These are phyloP conservation scores for Russula emetica DNA, from an alignment of 768 basidiomycete genomes.

Conservation along the genomic window DNA sequence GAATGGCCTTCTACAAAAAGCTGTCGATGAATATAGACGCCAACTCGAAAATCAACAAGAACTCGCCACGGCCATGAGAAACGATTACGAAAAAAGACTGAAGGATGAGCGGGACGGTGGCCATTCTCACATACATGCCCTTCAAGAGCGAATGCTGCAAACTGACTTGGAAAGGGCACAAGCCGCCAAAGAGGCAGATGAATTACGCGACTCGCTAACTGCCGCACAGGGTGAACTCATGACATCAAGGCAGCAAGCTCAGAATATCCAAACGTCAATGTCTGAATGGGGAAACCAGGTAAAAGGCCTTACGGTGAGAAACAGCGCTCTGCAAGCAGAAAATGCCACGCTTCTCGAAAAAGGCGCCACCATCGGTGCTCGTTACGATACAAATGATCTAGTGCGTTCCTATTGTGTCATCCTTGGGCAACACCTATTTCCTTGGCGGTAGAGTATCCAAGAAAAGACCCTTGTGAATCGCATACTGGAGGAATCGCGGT, in stretches of 20 bases:
- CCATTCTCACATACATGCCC: constrained; percentile 22
- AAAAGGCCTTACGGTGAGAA: constrained; percentile 28
- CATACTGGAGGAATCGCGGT: constrained; percentile 33
- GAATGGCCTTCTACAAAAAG: constrained; percentile 34
- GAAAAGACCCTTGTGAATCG: constrained; percentile 35
- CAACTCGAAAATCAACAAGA: constrained; percentile 25
- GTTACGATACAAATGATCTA: constrained; percentile 34
- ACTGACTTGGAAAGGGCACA: constrained; percentile 24
- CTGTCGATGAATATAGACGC: constrained; percentile 25
- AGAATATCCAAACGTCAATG: constrained; percentile 27
- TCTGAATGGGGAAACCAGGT: constrained; percentile 29
- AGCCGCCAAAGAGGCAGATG: constrained; percentile 22
- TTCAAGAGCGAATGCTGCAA: constrained; percentile 22
- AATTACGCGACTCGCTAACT: constrained; percentile 22
- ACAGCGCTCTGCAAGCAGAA: constrained; percentile 29
- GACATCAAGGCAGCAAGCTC: constrained; percentile 26
- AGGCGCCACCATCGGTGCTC: constrained; percentile 31
- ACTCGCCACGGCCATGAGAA: constrained; percentile 5
- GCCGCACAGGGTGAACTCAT: constrained; percentile 24
- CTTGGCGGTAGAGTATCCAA: constrained; percentile 30
- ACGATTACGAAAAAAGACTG: constrained; percentile 20
- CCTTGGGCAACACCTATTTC: neutral
- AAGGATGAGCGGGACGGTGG: constrained; percentile 21
- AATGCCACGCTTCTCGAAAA: constrained; percentile 28
- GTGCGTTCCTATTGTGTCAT: constrained; percentile 23